A percentile compares a stretch with the other conserved stretches of the same genome.
Evolutionary conservation across 2,329 filamentous ascomycete species (phyloP).

Genomic region (Tolypocladium ophioglossoides): DNA sequence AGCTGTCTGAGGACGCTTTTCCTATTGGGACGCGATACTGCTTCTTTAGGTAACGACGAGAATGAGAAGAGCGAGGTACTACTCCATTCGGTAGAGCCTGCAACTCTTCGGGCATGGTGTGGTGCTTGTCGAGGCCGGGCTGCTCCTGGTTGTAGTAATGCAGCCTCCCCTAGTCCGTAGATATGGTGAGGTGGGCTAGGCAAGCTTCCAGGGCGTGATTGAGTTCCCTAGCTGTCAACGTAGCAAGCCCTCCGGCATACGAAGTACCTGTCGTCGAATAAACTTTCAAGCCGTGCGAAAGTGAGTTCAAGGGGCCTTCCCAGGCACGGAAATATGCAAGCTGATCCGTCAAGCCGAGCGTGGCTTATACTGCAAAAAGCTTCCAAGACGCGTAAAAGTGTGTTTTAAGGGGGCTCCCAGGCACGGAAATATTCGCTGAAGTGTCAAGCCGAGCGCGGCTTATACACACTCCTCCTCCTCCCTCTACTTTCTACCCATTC

Average conservation of each 20-base stretch:
- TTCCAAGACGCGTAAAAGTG: too few species aligned
- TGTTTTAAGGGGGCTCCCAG: too few species aligned
- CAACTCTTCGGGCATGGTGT: conserved; percentile 10
- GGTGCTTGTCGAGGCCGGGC: conserved; percentile 3
- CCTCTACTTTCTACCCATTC: too few species aligned
- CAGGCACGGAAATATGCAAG: too few species aligned
- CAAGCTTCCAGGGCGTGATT: neutral
- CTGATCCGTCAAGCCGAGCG: too few species aligned
- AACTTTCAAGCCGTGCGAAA: neutral
- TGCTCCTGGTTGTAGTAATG: neutral
- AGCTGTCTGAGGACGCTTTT: conserved; percentile 15
- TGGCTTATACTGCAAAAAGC: too few species aligned
- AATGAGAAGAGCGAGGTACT: conserved; percentile 6
- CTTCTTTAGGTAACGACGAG: conserved; percentile 19
- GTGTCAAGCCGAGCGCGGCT: too few species aligned
- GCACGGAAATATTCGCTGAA: too few species aligned
- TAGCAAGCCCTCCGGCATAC: neutral
- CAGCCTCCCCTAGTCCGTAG: neutral
- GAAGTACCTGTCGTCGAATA: too few species aligned
- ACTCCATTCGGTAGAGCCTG: conserved; percentile 11
- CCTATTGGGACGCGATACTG: conserved; percentile 20
- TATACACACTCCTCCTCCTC: too few species aligned
- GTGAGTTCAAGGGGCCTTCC: too few species aligned
- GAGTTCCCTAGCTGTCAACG: neutral
- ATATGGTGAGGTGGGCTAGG: neutral